Evolutionary conservation across 164 flowering plant species (phyloP).

Genomic region (Houttuynia cordata): DNA sequence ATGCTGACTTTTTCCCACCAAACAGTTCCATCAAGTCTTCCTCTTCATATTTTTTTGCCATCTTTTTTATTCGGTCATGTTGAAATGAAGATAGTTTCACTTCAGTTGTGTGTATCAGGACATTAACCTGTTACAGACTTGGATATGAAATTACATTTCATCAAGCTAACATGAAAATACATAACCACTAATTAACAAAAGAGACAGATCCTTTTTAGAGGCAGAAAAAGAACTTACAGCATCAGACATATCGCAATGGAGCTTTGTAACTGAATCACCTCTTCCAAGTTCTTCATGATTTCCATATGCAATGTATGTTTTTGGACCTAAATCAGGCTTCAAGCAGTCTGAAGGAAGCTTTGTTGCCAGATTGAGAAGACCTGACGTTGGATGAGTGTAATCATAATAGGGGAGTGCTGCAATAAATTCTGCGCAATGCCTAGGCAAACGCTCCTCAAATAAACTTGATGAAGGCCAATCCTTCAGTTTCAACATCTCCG

Average conservation of each 20-base stretch:
- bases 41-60: slow-evolving; percentile 21
- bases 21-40: slow-evolving; percentile 20
- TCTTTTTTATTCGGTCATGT: slow-evolving; percentile 13
- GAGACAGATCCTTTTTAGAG: neutral
- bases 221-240: slow-evolving; percentile 31
- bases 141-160: no score
- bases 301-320: slow-evolving; percentile 77
- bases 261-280: slow-evolving; percentile 78
- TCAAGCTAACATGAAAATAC: no score
- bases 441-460: slow-evolving; percentile 65
- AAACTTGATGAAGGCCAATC: slow-evolving; percentile 75
- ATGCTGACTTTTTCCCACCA: slow-evolving; percentile 5
- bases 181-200: neutral
- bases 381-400: slow-evolving; percentile 59
- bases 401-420: slow-evolving; percentile 57
- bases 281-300: slow-evolving; percentile 55
- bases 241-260: slow-evolving; percentile 77
- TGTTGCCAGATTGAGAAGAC: slow-evolving; percentile 60
- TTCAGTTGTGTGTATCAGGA: slow-evolving; percentile 49
- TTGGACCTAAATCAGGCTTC: slow-evolving; percentile 77
- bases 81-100: slow-evolving; percentile 35
- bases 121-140: slow-evolving; percentile 1
- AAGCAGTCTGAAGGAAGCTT: slow-evolving; percentile 42
- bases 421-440: slow-evolving; percentile 70
- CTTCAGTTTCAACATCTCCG: slow-evolving; percentile 76